Evolutionary conservation across 2,329 filamentous ascomycete species (phyloP), one percentile per base, ranked within the genome.

Genomic region (Truncatella angustata): DNA sequence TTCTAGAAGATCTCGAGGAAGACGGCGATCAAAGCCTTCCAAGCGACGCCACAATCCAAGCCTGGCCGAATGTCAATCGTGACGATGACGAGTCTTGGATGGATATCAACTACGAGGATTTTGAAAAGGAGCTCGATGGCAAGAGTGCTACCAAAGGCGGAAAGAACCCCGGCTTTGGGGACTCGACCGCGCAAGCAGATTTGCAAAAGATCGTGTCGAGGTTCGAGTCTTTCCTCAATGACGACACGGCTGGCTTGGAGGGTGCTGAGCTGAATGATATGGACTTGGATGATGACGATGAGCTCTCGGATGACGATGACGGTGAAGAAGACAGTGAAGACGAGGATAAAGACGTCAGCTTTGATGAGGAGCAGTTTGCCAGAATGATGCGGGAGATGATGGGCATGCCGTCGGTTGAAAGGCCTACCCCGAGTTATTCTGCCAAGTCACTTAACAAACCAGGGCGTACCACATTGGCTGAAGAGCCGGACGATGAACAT

Each of bases 371-470:
- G 32, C 87, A 93, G 50, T 96, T 97, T 60, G 80, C 87, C 7
- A 82, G 76, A 49, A 91, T 96, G 80, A 96, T 99, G 90, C 84
- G 85, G 54, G 89, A 95, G 64, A 92, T 95, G 86, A 92, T 94
- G 86, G 90, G 89, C 0, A 76, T 85, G 40, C 75, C 78, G 23
- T 60, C 70, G 0, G 63, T 60, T 42, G 57, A 51, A 45, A 24
- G 24, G 21, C 28, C 16, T 30, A 43, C 21, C 24, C 11, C 39
- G 43, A 16, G 24, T 20, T 35, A 50, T 11, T 18, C 14, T 6
- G 21, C 46, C 32, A 54, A 49, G 40, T 49, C 37, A 43, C 49
- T 18, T 34, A 52, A 28, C 52, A 58, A 36, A 43, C 21, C 7
- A 7, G 47, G 11, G 35, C 34, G 4, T 18, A 14, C 26, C 36